Base-by-base conservation (phyloP, 768 basidiomycete species). In the Psilocybe subaeruginosa region DNA sequence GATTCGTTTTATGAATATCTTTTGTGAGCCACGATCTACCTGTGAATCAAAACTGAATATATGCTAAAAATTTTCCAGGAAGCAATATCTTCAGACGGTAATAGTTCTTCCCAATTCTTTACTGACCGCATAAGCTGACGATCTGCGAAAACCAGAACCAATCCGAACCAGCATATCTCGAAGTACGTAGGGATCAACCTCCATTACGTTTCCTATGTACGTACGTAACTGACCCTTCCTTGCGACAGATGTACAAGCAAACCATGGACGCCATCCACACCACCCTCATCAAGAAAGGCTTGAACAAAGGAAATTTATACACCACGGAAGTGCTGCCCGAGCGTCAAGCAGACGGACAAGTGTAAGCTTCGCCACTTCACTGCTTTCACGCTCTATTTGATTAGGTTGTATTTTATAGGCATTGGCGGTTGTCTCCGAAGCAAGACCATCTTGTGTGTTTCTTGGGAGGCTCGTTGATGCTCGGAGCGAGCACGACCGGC, bases 371-470 rank as follows among this genome's bases (percentile, higher is more conserved):
- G 27, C 39, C 35, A 23, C 39, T 49, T 23, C 14, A 17, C 49
- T 17, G 47, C 4, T 23, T 12, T 59, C 56, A 49, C 8, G 54
- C 27, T 14, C 48, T 55, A 49, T 50, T 45, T 54, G 37, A 41
- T n/a, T 31, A 35, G 16, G 23, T 12, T 23, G 4, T 12, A 17
- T 29, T 54, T 11, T n/a, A 60, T 65, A 92, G 93, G 14, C 73
- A 76, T 48, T 95, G 91, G 92, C 81, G 82, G 17, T 74, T 90
- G 29, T 78, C 80, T 16, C 91, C 90, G 8, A 97, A 97, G 71
- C 97, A 99, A 77, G 97, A 99, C 70, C 96, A 98, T 71, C 86
- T 98, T 19, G 95, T 92, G 2, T 98, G 97, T 75, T 99, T 97
- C 85, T 78, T 99, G 46, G 94, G 89, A 47, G 97, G 95, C 1